A percentile compares a stretch with the other conserved stretches of the same genome.
Evolutionary conservation across 2,329 filamentous ascomycete genomes (phyloP).

Genomic region (Pseudocercospora macadamiae): DNA sequence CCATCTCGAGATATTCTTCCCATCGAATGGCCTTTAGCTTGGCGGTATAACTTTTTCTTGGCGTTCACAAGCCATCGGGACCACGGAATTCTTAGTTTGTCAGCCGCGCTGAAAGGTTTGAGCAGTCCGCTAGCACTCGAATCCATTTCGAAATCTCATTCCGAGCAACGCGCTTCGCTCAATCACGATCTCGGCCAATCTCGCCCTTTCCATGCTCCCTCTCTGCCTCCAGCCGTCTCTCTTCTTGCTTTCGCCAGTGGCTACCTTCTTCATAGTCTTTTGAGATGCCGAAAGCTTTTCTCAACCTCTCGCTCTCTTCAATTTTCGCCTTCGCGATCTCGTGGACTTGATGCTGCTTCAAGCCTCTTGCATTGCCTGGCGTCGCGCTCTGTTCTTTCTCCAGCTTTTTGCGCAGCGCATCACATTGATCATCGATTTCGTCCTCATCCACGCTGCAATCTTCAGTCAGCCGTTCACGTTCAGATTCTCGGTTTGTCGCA

Average conservation of each 20-base stretch:
- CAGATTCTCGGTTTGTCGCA: too few relatives aligned
- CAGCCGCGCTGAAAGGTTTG: too few relatives aligned
- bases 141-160: too few relatives aligned
- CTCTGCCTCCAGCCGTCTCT: slow-evolving; percentile 51
- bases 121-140: too few relatives aligned
- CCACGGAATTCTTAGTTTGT: too few relatives aligned
- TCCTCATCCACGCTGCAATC: slow-evolving; percentile 73
- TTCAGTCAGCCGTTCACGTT: too few relatives aligned
- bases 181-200: slow-evolving; percentile 25
- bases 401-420: slow-evolving; percentile 67
- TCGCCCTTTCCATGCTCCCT: slow-evolving; percentile 27
- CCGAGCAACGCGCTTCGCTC: too few relatives aligned
- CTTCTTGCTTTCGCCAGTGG: slow-evolving; percentile 84
- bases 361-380: slow-evolving; percentile 54
- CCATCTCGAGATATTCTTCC: too few relatives aligned
- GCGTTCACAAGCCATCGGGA: too few relatives aligned
- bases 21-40: too few relatives aligned
- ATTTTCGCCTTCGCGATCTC: slow-evolving; percentile 96
- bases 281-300: slow-evolving; percentile 83
- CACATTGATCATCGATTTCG: slow-evolving; percentile 80
- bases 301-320: slow-evolving; percentile 85
- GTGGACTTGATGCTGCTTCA: slow-evolving; percentile 94
- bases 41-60: too few relatives aligned
- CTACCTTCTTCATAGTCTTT: slow-evolving; percentile 83
- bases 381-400: slow-evolving; percentile 56